These are phyloP conservation scores for Rhizoclosmatium globosum DNA, from an alignment of 192 early-diverging fungal genomes.

Conservation along the genomic window DNA sequence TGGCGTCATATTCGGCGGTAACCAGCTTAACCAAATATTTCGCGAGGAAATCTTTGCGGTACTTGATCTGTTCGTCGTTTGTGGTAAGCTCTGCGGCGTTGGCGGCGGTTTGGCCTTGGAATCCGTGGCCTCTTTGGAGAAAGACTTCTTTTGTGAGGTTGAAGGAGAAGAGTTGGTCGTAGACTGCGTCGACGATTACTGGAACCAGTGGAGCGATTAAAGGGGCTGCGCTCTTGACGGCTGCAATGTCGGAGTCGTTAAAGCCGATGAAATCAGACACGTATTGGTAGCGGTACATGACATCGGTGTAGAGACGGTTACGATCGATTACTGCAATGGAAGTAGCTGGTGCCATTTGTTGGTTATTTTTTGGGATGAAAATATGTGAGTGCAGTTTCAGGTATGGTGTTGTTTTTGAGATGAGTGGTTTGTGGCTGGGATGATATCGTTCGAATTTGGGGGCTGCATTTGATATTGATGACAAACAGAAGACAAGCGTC, in stretches of 20 bases:
- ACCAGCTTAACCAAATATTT: constrained; percentile 76
- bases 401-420: too few species aligned
- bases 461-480: too few species aligned
- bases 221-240: constrained; percentile 69
- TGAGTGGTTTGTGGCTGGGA: too few species aligned
- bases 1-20: constrained; percentile 45
- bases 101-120: constrained; percentile 45
- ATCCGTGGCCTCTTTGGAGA: constrained; percentile 68
- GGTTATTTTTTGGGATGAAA: neutral
- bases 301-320: constrained; percentile 74
- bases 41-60: constrained; percentile 72
- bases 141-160: constrained; percentile 78
- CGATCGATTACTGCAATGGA: constrained; percentile 57
- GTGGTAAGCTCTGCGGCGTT: constrained; percentile 57
- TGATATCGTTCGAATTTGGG: too few species aligned
- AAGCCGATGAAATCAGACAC: constrained; percentile 50
- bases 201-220: constrained; percentile 72
- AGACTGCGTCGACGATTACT: constrained; percentile 78
- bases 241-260: neutral
- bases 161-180: constrained; percentile 70
- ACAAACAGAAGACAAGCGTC: too few species aligned
- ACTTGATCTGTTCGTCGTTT: constrained; percentile 74
- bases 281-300: constrained; percentile 79
- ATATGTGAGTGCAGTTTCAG: neutral
- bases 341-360: neutral